Percentiles rank a stretch among this genome's conserved stretches.
Evolutionary conservation across 2,329 filamentous ascomycete species (phyloP).

Genomic region (Geoglossum cookeanum): DNA sequence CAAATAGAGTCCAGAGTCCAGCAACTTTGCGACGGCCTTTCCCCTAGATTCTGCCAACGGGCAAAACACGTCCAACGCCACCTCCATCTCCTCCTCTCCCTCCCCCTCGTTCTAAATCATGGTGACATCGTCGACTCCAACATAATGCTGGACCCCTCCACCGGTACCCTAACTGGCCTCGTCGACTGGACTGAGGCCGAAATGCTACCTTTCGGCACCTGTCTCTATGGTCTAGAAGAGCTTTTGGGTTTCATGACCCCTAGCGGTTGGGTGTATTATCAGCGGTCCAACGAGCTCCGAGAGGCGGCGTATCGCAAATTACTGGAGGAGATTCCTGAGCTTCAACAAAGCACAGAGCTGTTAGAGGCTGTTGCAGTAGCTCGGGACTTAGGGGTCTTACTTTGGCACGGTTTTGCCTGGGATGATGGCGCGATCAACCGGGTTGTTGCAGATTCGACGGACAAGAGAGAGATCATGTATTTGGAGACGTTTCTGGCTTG

Average conservation of each 20-base stretch:
- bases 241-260: slow-evolving; percentile 30
- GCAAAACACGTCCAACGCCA: slow-evolving; percentile 14
- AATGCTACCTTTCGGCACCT: slow-evolving; percentile 37
- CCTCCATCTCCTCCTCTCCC: slow-evolving; percentile 20
- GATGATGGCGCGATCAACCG: slow-evolving; percentile 40
- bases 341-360: slow-evolving; percentile 9
- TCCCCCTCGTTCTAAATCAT: slow-evolving; percentile 39
- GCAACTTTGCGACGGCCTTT: slow-evolving; percentile 22
- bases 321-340: slow-evolving; percentile 17
- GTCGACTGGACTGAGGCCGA: slow-evolving; percentile 49
- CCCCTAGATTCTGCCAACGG: slow-evolving; percentile 21
- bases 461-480: slow-evolving; percentile 33
- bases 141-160: slow-evolving; percentile 29
- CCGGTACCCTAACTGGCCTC: slow-evolving; percentile 30
- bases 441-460: slow-evolving; percentile 31
- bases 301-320: slow-evolving; percentile 31
- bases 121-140: slow-evolving; percentile 41
- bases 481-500: slow-evolving; percentile 22
- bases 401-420: slow-evolving; percentile 46
- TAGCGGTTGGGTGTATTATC: slow-evolving; percentile 23
- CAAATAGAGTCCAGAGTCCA: background rate
- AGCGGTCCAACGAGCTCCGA: slow-evolving; percentile 25
- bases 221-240: slow-evolving; percentile 41
- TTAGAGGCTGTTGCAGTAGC: slow-evolving; percentile 23
- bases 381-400: slow-evolving; percentile 34